These are phyloP conservation scores for Leccinum truebloodii DNA, from an alignment of 768 basidiomycete genomes.

Conservation along the genomic window DNA sequence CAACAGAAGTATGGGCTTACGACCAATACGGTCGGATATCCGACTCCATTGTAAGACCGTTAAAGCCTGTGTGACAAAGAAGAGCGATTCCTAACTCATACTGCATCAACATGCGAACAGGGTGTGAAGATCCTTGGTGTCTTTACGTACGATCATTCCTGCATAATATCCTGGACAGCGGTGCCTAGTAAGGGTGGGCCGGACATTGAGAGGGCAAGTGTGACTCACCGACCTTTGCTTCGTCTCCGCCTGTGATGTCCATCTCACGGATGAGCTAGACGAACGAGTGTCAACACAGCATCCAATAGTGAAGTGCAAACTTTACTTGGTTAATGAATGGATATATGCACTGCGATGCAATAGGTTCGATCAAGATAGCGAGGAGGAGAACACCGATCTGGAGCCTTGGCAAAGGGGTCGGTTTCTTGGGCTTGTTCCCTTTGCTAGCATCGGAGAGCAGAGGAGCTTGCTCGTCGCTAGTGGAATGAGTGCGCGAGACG, in stretches of 20 bases:
- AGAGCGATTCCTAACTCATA: conserved; percentile 43
- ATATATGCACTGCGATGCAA: conserved; percentile 46
- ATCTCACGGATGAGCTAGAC: conserved; percentile 44
- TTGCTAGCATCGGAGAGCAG: conserved; percentile 19
- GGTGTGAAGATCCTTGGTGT: neutral
- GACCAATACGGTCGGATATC: conserved; percentile 48
- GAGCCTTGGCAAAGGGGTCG: conserved; percentile 44
- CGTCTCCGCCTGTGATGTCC: conserved; percentile 43
- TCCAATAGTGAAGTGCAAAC: neutral
- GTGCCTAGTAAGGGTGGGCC: neutral
- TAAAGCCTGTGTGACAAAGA: conserved; percentile 46
- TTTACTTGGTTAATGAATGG: conserved; percentile 52
- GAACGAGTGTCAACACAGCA: neutral
- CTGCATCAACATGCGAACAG: neutral
- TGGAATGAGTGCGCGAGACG: conserved; percentile 9
- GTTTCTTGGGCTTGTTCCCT: conserved; percentile 21
- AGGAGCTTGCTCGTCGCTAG: conserved; percentile 23
- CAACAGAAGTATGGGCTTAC: conserved; percentile 49
- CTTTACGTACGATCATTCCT: conserved; percentile 45
- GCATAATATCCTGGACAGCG: conserved; percentile 44
- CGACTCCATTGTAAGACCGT: conserved; percentile 50
- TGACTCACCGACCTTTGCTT: conserved; percentile 36
- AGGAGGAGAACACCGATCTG: conserved; percentile 48
- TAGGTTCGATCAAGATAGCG: conserved; percentile 47
- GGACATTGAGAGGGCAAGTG: too few relatives aligned